These are phyloP conservation scores for Knoxdaviesia proteae DNA, from an alignment of 2,329 filamentous ascomycete species.

Conservation along the genomic window DNA sequence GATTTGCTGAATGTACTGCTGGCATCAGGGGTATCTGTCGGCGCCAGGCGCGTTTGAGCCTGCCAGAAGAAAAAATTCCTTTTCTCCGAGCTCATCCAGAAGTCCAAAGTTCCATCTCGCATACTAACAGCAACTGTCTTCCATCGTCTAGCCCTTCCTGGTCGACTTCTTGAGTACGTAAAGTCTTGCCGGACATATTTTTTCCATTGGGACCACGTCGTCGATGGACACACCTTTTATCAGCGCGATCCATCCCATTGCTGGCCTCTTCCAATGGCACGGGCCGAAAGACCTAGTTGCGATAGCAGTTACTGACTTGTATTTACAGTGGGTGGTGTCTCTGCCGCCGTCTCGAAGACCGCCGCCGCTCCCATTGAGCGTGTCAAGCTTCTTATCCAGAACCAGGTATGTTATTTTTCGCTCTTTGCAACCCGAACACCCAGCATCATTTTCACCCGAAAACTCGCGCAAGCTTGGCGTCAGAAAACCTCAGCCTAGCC, in stretches of 20 bases:
- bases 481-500: too few relatives aligned
- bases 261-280: constrained; percentile 1
- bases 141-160: constrained; percentile 53
- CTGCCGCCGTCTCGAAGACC: constrained; percentile 99
- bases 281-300: constrained; percentile 2
- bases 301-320: constrained; percentile 5
- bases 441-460: neutral
- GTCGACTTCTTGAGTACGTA: constrained; percentile 98
- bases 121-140: neutral
- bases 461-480: too few relatives aligned
- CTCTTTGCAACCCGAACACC: neutral
- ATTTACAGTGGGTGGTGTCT: constrained; percentile 88
- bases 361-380: constrained; percentile 99
- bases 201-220: constrained; percentile 1
- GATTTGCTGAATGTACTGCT: too few relatives aligned
- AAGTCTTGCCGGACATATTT: constrained; percentile 2
- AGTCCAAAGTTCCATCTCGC: constrained; percentile 5
- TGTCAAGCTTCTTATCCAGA: constrained; percentile 99
- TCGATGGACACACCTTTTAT: neutral
- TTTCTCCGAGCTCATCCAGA: constrained; percentile 1
- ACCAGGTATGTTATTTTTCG: constrained; percentile 56
- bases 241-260: neutral
- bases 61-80: constrained; percentile 1
- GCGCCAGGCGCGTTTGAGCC: too few relatives aligned
- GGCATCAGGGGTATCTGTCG: too few relatives aligned